These are phyloP conservation scores for Acorus calamus DNA, from an alignment of 106 monocot species.

Conservation along the genomic window DNA sequence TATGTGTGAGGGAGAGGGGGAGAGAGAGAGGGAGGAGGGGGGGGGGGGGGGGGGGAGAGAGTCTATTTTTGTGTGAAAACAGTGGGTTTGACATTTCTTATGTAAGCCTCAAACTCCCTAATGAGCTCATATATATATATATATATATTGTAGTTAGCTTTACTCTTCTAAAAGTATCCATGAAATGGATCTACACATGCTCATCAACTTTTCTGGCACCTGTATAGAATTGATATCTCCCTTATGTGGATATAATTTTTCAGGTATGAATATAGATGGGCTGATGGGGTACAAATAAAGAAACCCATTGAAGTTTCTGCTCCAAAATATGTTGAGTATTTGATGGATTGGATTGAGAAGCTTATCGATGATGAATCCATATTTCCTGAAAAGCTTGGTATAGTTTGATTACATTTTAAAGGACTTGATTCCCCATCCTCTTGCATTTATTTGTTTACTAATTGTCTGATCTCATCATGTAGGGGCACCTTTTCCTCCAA, in stretches of 20 bases:
- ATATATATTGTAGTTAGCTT: too few species aligned
- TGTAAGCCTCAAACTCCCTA: too few species aligned
- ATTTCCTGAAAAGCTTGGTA: constrained; percentile 95
- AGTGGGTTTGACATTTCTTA: too few species aligned
- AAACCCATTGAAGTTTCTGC: constrained; percentile 99
- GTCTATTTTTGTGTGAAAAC: too few species aligned
- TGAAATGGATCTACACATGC: too few species aligned
- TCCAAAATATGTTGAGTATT: constrained; percentile 96
- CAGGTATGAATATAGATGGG: constrained; percentile 99
- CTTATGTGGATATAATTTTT: constrained; percentile 4
- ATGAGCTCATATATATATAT: too few species aligned
- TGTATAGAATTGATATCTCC: neutral
- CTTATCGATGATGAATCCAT: constrained; percentile 96
- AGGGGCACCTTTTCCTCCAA: constrained; percentile 88
- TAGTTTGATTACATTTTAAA: neutral
- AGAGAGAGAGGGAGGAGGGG: too few species aligned
- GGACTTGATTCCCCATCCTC: neutral
- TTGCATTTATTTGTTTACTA: neutral
- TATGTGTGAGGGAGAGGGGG: too few species aligned
- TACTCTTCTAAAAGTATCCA: too few species aligned
- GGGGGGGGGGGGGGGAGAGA: too few species aligned
- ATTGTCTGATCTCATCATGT: constrained; percentile 4
- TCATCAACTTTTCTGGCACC: too few species aligned
- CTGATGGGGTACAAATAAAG: constrained; percentile 99
- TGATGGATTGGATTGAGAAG: constrained; percentile 99